Conservation (phyloP, 2,329 filamentous ascomycete genomes). For the Talaromyces sp. region DNA sequence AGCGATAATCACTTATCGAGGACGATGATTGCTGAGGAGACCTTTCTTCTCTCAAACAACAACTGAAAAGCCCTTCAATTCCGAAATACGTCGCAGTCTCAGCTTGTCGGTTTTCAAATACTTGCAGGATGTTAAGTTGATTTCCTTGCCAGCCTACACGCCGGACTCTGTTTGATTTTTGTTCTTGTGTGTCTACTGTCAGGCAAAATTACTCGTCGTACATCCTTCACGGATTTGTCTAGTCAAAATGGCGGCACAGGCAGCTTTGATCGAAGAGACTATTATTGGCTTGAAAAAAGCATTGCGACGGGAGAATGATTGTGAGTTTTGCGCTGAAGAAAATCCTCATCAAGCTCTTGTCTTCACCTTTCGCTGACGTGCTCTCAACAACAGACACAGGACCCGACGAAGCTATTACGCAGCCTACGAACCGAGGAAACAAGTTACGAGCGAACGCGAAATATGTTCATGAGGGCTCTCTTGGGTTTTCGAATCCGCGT, state of each 20-base stretch:
- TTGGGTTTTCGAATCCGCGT: slow-evolving; percentile 51
- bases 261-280: slow-evolving; percentile 50
- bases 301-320: slow-evolving; percentile 46
- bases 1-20: slow-evolving; percentile 11
- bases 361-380: neutral
- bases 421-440: slow-evolving; percentile 58
- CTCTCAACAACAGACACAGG: slow-evolving; percentile 30
- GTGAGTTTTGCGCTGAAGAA: slow-evolving; percentile 28
- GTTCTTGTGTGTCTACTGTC: neutral
- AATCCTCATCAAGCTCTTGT: slow-evolving; percentile 17
- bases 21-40: neutral
- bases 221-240: neutral
- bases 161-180: neutral
- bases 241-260: slow-evolving; percentile 42
- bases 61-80: neutral
- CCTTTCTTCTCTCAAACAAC: neutral
- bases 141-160: neutral
- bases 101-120: neutral
- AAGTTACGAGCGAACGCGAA: slow-evolving; percentile 59
- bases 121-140: neutral
- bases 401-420: slow-evolving; percentile 53
- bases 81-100: neutral
- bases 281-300: slow-evolving; percentile 55
- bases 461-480: slow-evolving; percentile 54
- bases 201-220: neutral